Evolutionary conservation across 495 filamentous ascomycete species (phyloP).

Genomic region (Cairneyella variabilis): DNA sequence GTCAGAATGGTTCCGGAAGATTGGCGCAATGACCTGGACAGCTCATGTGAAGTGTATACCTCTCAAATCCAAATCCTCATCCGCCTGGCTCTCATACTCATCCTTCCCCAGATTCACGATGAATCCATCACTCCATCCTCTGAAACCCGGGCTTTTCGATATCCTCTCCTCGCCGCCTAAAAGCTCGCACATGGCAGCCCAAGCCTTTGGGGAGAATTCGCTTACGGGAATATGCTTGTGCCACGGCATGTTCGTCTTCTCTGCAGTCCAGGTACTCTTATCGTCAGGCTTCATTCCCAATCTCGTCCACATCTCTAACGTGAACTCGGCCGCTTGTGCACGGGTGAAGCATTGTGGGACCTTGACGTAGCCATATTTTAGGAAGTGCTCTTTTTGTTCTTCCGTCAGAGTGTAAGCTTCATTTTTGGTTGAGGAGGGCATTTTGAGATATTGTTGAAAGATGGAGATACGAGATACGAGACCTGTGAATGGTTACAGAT

Average conservation of each 20-base stretch:
- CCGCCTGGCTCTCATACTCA: conserved; percentile 48
- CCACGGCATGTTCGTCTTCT: conserved; percentile 62
- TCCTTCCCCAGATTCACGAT: conserved; percentile 70
- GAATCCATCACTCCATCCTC: conserved; percentile 61
- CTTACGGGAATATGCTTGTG: conserved; percentile 50
- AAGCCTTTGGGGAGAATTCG: conserved; percentile 63
- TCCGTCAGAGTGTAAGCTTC: conserved; percentile 42
- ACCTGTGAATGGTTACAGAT: no score
- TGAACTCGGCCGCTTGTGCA: conserved; percentile 55
- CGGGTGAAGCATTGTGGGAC: conserved; percentile 56
- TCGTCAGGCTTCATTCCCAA: conserved; percentile 65
- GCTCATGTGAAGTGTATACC: conserved; percentile 6
- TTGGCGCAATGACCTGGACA: background rate
- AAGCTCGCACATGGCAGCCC: conserved; percentile 66
- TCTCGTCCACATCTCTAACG: conserved; percentile 59
- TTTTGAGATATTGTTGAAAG: no score
- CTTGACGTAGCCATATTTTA: conserved; percentile 63
- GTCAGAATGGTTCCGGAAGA: background rate
- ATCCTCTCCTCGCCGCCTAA: conserved; percentile 63
- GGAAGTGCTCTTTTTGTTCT: conserved; percentile 61
- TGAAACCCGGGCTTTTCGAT: conserved; percentile 31
- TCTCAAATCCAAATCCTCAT: conserved; percentile 36
- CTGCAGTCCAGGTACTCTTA: conserved; percentile 60
- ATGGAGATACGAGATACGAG: no score
- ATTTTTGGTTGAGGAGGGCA: conserved; percentile 1